These are phyloP conservation scores for Ensete glaucum DNA, from an alignment of 176 grass and related monocot genomes.

Conservation along the genomic window DNA sequence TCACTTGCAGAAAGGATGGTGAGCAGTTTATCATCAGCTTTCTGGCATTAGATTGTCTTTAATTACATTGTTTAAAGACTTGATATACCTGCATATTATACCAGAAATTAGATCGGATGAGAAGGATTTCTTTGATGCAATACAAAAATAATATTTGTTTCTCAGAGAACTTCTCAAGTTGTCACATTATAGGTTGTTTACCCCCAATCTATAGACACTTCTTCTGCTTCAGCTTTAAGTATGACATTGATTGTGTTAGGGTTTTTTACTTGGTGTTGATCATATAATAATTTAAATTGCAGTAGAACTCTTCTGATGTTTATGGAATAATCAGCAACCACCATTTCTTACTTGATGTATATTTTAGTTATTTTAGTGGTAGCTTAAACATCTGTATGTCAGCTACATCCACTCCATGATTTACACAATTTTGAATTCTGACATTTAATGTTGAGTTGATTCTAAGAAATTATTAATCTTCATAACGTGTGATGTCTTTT, in stretches of 20 bases:
- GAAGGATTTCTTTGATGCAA: too few relatives aligned
- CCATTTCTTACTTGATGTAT: neutral
- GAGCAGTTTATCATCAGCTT: constrained; percentile 24
- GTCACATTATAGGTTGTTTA: too few relatives aligned
- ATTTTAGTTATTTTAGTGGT: neutral
- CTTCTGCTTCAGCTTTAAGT: neutral
- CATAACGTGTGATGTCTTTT: neutral
- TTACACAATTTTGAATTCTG: neutral
- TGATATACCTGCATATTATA: neutral
- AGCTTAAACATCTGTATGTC: too few relatives aligned
- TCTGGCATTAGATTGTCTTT: neutral
- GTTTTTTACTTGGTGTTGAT: neutral
- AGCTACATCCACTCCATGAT: neutral
- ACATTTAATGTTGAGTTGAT: neutral
- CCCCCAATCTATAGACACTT: neutral
- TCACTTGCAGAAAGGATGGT: constrained; percentile 55
- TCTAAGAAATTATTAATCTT: constrained; percentile 2
- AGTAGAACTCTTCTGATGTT: too few relatives aligned
- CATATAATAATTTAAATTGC: neutral
- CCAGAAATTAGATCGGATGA: neutral
- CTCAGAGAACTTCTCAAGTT: too few relatives aligned
- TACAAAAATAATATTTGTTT: too few relatives aligned
- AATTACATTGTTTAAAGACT: neutral
- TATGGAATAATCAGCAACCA: too few relatives aligned
- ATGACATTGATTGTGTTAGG: neutral